Percentiles rank a stretch among this genome's conserved stretches.
phyloP scores from a whole-genome alignment of 768 basidiomycete genomes.

The Panaeolus cyanescens region DNA sequence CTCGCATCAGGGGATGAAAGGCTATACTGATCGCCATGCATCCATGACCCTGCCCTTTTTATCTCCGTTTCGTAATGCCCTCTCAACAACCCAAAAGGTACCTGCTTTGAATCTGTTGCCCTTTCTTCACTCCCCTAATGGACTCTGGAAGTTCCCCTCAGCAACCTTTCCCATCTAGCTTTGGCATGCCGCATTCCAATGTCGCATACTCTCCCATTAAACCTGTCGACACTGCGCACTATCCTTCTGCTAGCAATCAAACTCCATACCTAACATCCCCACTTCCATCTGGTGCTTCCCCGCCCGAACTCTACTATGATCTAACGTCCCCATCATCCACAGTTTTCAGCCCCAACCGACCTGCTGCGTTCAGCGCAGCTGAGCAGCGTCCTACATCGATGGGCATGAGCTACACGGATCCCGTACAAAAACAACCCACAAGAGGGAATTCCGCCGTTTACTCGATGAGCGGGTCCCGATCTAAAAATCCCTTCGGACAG shows the following conservation, averaged over 20 bases:
- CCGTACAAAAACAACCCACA: neutral
- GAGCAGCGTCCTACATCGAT: neutral
- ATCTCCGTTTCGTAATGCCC: neutral
- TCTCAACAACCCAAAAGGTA: neutral
- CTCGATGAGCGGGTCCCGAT: neutral
- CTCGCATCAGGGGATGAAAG: neutral
- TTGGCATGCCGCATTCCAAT: neutral
- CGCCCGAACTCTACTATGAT: neutral
- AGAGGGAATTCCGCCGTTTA: neutral
- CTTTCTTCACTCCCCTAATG: neutral
- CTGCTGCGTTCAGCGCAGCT: neutral
- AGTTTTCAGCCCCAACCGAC: neutral
- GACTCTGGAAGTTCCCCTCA: neutral
- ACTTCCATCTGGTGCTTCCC: neutral
- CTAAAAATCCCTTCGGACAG: constrained; percentile 24
- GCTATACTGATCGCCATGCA: neutral
- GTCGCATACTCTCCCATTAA: neutral
- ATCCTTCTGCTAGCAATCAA: neutral
- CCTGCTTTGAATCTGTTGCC: neutral
- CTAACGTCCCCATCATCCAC: neutral
- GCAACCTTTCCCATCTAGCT: neutral
- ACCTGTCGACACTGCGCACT: neutral
- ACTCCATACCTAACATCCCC: neutral
- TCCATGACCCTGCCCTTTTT: neutral
- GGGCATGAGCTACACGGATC: neutral